phyloP scores from a whole-genome alignment of 352 stramenopile species.

The Aphanomyces stellatus region DNA sequence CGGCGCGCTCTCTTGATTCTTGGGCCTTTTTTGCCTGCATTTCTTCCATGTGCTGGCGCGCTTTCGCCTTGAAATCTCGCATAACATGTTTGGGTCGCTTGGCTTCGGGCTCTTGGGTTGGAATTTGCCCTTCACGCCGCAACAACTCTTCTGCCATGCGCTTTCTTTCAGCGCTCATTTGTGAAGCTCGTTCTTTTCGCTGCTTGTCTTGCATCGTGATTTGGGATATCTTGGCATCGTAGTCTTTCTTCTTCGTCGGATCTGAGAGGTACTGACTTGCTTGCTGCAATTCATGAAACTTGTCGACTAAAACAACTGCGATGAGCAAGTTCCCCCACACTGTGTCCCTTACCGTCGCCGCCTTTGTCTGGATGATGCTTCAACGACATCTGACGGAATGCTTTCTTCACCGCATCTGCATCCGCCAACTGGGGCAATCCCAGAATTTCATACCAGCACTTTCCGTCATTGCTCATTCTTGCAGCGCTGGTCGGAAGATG shows the following conservation, averaged over 20 bases:
- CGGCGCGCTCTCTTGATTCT: neutral
- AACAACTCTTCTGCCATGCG: neutral
- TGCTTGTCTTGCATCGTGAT: conserved; percentile 55
- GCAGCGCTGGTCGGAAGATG: no score
- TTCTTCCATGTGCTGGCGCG: neutral
- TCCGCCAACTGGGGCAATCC: conserved; percentile 55
- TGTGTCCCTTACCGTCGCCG: conserved; percentile 55
- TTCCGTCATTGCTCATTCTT: neutral
- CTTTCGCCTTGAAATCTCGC: neutral
- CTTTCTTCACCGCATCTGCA: conserved; percentile 56
- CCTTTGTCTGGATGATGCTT: conserved; percentile 69
- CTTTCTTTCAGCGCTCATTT: conserved; percentile 43
- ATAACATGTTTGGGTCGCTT: neutral
- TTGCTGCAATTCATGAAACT: conserved; percentile 74
- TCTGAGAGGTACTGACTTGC: conserved; percentile 67
- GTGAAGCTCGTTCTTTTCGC: conserved; percentile 48
- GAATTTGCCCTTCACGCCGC: neutral
- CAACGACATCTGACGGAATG: conserved; percentile 79
- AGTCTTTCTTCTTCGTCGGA: conserved; percentile 65
- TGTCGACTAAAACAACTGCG: conserved; percentile 71
- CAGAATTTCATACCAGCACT: conserved; percentile 49
- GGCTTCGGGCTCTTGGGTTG: neutral
- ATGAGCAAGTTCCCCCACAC: neutral
- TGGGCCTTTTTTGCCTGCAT: neutral
- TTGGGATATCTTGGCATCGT: conserved; percentile 65